Evolutionary conservation across 495 filamentous ascomycete species (phyloP).

Genomic region (Penicillium crystallinum): DNA sequence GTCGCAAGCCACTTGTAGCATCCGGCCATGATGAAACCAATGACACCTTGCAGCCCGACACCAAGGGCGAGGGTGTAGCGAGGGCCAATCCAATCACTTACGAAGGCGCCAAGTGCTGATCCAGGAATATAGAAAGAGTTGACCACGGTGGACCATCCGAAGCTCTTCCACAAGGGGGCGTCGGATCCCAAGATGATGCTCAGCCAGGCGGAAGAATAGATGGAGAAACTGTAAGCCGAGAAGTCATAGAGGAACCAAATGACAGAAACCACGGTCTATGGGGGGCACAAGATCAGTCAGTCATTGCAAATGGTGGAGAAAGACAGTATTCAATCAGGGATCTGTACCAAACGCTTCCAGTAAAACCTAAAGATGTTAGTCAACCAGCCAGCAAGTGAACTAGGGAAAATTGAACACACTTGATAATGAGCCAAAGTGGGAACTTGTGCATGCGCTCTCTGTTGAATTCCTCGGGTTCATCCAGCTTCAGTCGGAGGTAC

Average conservation of each 20-base stretch:
- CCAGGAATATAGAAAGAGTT: slow-evolving; percentile 86
- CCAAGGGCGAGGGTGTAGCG: slow-evolving; percentile 63
- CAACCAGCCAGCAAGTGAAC: neutral
- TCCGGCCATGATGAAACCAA: slow-evolving; percentile 84
- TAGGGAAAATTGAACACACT: slow-evolving; percentile 25
- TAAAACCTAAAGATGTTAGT: slow-evolving; percentile 37
- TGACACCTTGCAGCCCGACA: slow-evolving; percentile 62
- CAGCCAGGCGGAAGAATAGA: slow-evolving; percentile 70
- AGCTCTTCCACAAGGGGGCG: slow-evolving; percentile 63
- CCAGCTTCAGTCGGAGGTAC: slow-evolving; percentile 66
- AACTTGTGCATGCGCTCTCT: slow-evolving; percentile 51
- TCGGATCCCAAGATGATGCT: slow-evolving; percentile 53
- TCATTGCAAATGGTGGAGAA: neutral
- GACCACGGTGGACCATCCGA: slow-evolving; percentile 82
- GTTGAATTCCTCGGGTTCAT: slow-evolving; percentile 81
- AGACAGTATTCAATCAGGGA: neutral
- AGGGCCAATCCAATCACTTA: slow-evolving; percentile 72
- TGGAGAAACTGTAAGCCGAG: slow-evolving; percentile 70
- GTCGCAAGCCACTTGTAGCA: slow-evolving; percentile 60
- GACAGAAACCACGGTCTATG: slow-evolving; percentile 60
- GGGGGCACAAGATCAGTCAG: slow-evolving; percentile 52
- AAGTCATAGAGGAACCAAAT: slow-evolving; percentile 97
- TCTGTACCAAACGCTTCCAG: slow-evolving; percentile 41
- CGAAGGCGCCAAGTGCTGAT: slow-evolving; percentile 65
- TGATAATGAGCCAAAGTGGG: slow-evolving; percentile 46